These are phyloP conservation scores for Chytridiales sp. DNA, from an alignment of 371 early-diverging fungal species.

Conservation along the genomic window DNA sequence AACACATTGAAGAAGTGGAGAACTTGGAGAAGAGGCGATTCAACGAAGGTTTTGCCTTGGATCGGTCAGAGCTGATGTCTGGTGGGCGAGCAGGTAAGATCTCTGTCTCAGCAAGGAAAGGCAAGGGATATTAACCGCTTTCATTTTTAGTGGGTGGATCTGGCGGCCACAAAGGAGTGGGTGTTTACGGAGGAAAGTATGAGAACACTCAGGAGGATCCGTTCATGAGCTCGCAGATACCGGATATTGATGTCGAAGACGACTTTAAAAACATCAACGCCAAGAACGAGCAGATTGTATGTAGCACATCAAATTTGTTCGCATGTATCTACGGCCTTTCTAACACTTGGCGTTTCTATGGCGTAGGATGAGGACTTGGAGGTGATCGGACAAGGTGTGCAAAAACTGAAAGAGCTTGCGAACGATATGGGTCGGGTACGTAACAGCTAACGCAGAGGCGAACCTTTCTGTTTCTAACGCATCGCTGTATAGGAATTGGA, in stretches of 20 bases:
- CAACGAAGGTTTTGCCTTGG: conserved; percentile 43
- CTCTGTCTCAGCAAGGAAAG: background rate
- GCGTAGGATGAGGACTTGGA: conserved; percentile 55
- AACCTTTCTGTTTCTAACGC: background rate
- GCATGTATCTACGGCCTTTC: background rate
- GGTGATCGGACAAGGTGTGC: conserved; percentile 49
- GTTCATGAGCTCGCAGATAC: conserved; percentile 45
- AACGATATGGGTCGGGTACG: conserved; percentile 53
- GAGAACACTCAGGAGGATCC: conserved; percentile 35
- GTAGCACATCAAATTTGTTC: conserved; percentile 5
- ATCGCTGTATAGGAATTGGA: conserved; percentile 47
- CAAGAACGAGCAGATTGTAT: conserved; percentile 49
- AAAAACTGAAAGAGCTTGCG: conserved; percentile 51
- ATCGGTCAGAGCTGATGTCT: conserved; percentile 44
- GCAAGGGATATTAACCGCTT: conserved; percentile 5
- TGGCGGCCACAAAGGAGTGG: conserved; percentile 8
- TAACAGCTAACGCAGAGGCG: background rate
- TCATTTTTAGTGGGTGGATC: conserved; percentile 9
- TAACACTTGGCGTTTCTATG: background rate
- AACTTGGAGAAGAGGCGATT: conserved; percentile 52
- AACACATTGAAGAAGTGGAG: conserved; percentile 57
- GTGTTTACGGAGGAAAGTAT: conserved; percentile 24
- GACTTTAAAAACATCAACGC: conserved; percentile 51
- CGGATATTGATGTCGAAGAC: conserved; percentile 60
- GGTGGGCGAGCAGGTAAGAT: conserved; percentile 24